Base-by-base conservation (phyloP, 768 basidiomycete genomes). In the Mycena haematopus region DNA sequence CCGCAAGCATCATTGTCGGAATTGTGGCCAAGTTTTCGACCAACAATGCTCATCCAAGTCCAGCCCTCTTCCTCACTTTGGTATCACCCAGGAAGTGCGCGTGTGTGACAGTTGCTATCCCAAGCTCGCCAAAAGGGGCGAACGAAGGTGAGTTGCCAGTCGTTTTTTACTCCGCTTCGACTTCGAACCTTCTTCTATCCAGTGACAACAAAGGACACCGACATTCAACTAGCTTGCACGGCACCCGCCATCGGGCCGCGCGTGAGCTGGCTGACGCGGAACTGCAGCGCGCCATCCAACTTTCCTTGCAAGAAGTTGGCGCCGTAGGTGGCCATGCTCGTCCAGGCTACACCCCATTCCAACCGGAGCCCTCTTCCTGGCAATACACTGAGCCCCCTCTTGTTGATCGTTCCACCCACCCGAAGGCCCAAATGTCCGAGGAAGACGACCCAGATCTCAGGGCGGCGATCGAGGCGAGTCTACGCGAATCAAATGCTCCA, bases 1-100 rank as follows among this genome's bases (percentile, higher is more conserved):
- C 73, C 86, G 97, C 53, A 98, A 98, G 73, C 97, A 99, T 70
- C 97, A 99, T 71, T 99, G 97, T 73, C 87, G 97, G 15, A 98
- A 98, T 74, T 99, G 97, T 76, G 97, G 97, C 9, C 89, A 91
- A 72, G 95, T 99, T 15, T 99, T 97, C 71, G 96, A 98, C 76
- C 94, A 96, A 57, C 83, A 86, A 44, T 99, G 97, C 74, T 96
- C 94, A 0, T 89, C 91, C 35, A 92, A 94, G 75, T 78, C 83
- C 2, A 86, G 93, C 75, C 80, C 93, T 0, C 81, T 99, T 24
- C 96, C 97, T 5, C 92, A 95, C 72, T 96, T 93, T 69, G 97
- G 97, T 13, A 95, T 99, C 67, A 81, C 87, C 1, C 90, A 97
- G 70, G 89, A 91, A 38, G 97, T 99, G 7, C 83, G 97, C 40